phyloP scores from a whole-genome alignment of 2,329 filamentous ascomycete species.

The Pseudopyrenochaeta lycopersici region DNA sequence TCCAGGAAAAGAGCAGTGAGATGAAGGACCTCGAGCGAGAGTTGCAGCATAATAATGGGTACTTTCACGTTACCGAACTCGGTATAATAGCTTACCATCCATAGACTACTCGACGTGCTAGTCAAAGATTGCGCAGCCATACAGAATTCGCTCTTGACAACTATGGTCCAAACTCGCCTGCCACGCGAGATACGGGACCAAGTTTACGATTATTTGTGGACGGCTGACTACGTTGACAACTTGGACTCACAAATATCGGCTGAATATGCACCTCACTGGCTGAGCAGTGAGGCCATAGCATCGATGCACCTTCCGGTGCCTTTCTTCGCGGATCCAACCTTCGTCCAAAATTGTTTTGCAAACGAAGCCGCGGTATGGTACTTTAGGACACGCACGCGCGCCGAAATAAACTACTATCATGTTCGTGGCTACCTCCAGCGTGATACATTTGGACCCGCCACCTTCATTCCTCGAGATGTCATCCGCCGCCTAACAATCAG shows the following conservation, averaged over 20 bases:
- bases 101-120: not conserved
- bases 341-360: conserved; percentile 9
- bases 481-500: conserved; percentile 7
- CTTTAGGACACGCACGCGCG: conserved; percentile 1
- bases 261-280: not conserved
- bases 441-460: conserved; percentile 3
- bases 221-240: not conserved
- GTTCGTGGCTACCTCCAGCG: conserved; percentile 9
- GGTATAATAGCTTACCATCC: not conserved
- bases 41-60: too few species aligned
- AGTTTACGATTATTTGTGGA: conserved; percentile 12
- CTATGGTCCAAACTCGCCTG: conserved; percentile 1
- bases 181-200: conserved; percentile 16
- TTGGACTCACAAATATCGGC: conserved; percentile 2
- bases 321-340: conserved; percentile 5
- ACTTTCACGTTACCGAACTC: too few species aligned
- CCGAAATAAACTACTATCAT: conserved; percentile 8
- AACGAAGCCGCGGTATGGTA: conserved; percentile 8
- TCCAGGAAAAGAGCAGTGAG: too few species aligned
- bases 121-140: conserved; percentile 2
- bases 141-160: not conserved
- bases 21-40: too few species aligned
- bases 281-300: not conserved
- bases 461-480: not conserved
- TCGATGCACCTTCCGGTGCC: conserved; percentile 1